These are phyloP conservation scores for Mycosarcoma mackinlayi DNA, from an alignment of 1,284 basidiomycete species.

Conservation along the genomic window DNA sequence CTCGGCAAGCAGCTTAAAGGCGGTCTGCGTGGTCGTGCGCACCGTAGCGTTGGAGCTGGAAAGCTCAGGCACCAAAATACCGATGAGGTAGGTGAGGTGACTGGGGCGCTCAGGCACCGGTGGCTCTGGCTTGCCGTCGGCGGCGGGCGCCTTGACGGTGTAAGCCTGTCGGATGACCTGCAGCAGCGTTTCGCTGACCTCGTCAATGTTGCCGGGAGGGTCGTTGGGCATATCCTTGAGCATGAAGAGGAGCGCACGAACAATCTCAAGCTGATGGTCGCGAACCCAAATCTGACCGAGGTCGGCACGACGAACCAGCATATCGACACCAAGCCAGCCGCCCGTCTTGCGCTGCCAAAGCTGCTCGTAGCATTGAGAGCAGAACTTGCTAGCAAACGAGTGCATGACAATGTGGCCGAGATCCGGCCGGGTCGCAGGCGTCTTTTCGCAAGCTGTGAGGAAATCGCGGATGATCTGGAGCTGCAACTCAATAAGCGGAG, in stretches of 20 bases:
- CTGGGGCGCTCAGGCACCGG: slow-evolving; percentile 48
- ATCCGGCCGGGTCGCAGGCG: slow-evolving; percentile 56
- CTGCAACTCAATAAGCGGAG: slow-evolving; percentile 54
- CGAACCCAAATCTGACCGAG: slow-evolving; percentile 79
- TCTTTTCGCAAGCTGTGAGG: slow-evolving; percentile 49
- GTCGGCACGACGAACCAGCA: slow-evolving; percentile 69
- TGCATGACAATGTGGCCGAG: slow-evolving; percentile 63
- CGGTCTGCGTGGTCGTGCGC: slow-evolving; percentile 83
- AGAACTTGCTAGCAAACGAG: slow-evolving; percentile 63
- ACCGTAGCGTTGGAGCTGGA: slow-evolving; percentile 88
- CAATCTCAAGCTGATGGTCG: slow-evolving; percentile 89
- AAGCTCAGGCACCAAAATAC: slow-evolving; percentile 89
- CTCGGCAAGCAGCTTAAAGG: slow-evolving; percentile 83
- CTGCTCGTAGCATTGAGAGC: slow-evolving; percentile 67
- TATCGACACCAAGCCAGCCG: slow-evolving; percentile 66
- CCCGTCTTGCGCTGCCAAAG: slow-evolving; percentile 68
- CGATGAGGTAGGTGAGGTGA: slow-evolving; percentile 74
- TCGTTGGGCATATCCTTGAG: slow-evolving; percentile 96
- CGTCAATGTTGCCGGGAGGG: slow-evolving; percentile 82
- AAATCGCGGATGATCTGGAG: slow-evolving; percentile 60
- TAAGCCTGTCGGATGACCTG: slow-evolving; percentile 75
- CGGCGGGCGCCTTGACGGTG: slow-evolving; percentile 35
- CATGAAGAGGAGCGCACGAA: slow-evolving; percentile 89
- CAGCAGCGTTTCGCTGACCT: slow-evolving; percentile 82
- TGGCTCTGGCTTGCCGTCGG: slow-evolving; percentile 44